phyloP scores from a whole-genome alignment of 306 rosid genomes.

The Carpinus viminea region DNA sequence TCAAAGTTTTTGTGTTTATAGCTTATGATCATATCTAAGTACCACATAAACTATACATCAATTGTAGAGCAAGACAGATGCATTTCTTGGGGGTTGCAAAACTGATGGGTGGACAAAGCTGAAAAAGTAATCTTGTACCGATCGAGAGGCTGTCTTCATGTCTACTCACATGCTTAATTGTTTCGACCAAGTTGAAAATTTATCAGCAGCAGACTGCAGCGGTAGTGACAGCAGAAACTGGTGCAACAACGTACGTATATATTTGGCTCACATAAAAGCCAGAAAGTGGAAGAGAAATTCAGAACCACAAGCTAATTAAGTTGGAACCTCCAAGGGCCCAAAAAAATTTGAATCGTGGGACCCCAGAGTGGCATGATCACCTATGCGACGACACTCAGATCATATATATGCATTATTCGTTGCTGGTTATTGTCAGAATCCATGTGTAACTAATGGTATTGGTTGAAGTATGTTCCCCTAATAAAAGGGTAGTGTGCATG shows the following conservation, averaged over 20 bases:
- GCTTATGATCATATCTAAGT: not conserved
- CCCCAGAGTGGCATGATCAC: not conserved
- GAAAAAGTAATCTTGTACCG: not conserved
- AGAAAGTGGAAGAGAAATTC: not conserved
- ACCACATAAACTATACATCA: not conserved
- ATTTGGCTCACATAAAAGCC: not conserved
- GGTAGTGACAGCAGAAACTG: not conserved
- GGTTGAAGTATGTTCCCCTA: constrained; percentile 1
- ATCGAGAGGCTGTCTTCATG: not conserved
- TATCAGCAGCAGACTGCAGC: not conserved
- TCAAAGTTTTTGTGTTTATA: not conserved
- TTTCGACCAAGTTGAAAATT: not conserved
- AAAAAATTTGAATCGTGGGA: not conserved
- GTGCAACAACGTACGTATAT: not conserved
- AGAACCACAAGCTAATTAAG: not conserved
- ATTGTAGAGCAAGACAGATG: not conserved
- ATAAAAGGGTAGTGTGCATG: not conserved
- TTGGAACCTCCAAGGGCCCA: not conserved
- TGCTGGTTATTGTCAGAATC: not conserved
- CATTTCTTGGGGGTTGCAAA: too few species aligned
- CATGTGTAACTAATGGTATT: not conserved
- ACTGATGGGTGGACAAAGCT: not conserved
- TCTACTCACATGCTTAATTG: not conserved
- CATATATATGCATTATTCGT: not conserved
- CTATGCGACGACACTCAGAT: not conserved